Percentiles rank a stretch among this genome's conserved stretches.
These are phyloP conservation scores for Beta macrorhiza DNA, from an alignment of 179 eudicot species.

Conservation along the genomic window DNA sequence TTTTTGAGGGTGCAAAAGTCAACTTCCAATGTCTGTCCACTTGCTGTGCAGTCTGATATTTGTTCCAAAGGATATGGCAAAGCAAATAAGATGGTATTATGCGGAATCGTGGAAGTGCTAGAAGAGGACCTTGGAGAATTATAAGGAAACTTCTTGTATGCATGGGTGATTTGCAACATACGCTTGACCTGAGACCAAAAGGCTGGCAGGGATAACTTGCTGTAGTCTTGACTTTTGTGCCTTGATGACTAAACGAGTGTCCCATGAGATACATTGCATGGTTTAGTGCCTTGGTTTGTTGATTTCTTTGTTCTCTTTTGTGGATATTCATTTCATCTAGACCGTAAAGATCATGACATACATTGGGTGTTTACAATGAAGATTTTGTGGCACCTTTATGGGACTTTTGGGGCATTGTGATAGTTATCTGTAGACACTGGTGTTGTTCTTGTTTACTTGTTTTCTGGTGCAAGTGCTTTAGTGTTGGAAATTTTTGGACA, in stretches of 20 bases:
- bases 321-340: neutral
- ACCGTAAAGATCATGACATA: neutral
- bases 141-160: too few species aligned
- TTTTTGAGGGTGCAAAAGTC: too few species aligned
- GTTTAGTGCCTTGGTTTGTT: neutral
- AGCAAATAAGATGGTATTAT: too few species aligned
- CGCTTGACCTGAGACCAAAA: neutral
- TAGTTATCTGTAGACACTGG: neutral
- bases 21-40: too few species aligned
- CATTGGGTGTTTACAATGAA: neutral
- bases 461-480: neutral
- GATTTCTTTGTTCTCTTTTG: neutral
- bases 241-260: neutral
- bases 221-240: neutral
- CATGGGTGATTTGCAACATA: too few species aligned
- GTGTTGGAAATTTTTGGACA: neutral
- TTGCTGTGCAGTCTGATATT: too few species aligned
- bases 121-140: too few species aligned
- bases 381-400: neutral
- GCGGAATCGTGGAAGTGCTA: too few species aligned
- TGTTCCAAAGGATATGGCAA: too few species aligned
- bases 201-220: neutral
- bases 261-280: neutral
- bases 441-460: neutral
- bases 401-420: neutral